These are phyloP conservation scores for Talaromyces marneffei DNA, from an alignment of 2,329 filamentous ascomycete genomes.

Conservation along the genomic window DNA sequence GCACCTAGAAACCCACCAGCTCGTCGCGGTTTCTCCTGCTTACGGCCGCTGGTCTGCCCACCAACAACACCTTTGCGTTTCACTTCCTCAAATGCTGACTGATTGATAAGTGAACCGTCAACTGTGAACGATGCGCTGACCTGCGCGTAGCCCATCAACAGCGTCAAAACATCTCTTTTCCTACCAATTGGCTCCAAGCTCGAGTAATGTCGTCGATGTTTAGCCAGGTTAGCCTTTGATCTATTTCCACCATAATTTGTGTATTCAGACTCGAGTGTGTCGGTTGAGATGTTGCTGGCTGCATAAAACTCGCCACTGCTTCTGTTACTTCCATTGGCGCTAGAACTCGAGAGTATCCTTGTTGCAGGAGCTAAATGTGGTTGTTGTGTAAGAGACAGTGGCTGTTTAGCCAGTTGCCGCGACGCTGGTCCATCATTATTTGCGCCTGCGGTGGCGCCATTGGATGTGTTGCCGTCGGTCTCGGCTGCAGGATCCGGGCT, in stretches of 20 bases:
- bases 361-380: slow-evolving; percentile 45
- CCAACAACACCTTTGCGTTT: slow-evolving; percentile 90
- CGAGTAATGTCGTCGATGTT: slow-evolving; percentile 42
- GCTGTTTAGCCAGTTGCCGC: slow-evolving; percentile 21
- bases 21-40: slow-evolving; percentile 50
- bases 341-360: slow-evolving; percentile 68
- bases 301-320: slow-evolving; percentile 95
- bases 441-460: slow-evolving; percentile 26
- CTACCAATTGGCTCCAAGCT: slow-evolving; percentile 29
- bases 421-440: slow-evolving; percentile 21
- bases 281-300: slow-evolving; percentile 87
- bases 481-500: slow-evolving; percentile 32
- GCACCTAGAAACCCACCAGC: slow-evolving; percentile 73
- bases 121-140: slow-evolving; percentile 86
- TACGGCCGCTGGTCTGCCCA: slow-evolving; percentile 59
- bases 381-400: slow-evolving; percentile 23
- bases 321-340: slow-evolving; percentile 70
- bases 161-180: slow-evolving; percentile 51
- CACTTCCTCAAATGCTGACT: slow-evolving; percentile 87
- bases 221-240: slow-evolving; percentile 44
- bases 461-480: slow-evolving; percentile 21
- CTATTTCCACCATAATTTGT: slow-evolving; percentile 46
- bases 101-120: slow-evolving; percentile 84
- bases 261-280: slow-evolving; percentile 89
- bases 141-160: slow-evolving; percentile 98